Evolutionary conservation across 768 basidiomycete genomes (phyloP), one percentile per base, ranked within the genome.

Genomic region (Auriscalpium microsporum): DNA sequence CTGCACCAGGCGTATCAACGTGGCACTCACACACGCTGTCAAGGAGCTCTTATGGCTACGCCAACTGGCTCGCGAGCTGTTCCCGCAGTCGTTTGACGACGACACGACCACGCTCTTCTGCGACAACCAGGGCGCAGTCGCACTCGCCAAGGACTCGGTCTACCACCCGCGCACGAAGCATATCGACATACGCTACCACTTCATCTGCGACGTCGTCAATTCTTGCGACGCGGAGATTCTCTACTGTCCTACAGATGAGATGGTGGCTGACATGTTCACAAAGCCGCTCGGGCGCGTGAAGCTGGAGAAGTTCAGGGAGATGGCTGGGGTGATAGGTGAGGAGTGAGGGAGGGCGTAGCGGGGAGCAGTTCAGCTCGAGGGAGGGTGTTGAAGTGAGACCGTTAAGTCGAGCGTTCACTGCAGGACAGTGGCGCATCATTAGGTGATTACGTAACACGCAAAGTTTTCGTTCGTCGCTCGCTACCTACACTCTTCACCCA

Each of bases 71-170:
- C 17, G 8, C 19, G 40, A 50, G 14, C 28, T 55, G 0, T 14
- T 45, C 9, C 8, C 33, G 7, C 2, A 8, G 13, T 28, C 28
- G 28, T 28, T 28, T 4, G 4, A 28, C 4, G 28, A 28, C 4
- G 28, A 28, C 28, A 14, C 45, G 1, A 65, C 67, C 5, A 62
- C 51, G 6, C 64, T 75, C 17, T 52, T 55, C 38, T 64, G 64
- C 44, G 74, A 76, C 67, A 74, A 73, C 51, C 69, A 69, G 46
- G 67, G 68, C 4, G 66, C 71, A 0, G 68, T 73, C 45, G 56
- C 66, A 1, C 55, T 73, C 16, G 50, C 67, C 0, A 59, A 65
- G 14, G 65, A 71, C 37, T 57, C 62, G 5, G 57, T 65, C 34
- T 67, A 67, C 56, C 68, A 72, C 42, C 45, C 63, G 2, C 62